phyloP scores from a whole-genome alignment of 2,329 filamentous ascomycete genomes.

The Coniochaeta sp. region DNA sequence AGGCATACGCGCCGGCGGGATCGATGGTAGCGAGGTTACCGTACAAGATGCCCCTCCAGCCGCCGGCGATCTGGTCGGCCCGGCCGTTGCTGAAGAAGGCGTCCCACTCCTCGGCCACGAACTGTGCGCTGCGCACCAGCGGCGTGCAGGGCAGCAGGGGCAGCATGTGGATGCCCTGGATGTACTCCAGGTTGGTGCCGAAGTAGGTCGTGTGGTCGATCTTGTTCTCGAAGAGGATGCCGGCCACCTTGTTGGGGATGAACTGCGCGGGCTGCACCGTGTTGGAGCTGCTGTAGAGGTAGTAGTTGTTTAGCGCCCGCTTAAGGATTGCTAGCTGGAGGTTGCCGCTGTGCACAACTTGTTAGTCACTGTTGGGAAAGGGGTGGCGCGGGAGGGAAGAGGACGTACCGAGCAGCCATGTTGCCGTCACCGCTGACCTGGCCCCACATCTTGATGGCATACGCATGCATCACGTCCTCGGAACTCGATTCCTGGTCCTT shows the following conservation, averaged over 20 bases:
- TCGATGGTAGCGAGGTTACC: conserved; percentile 77
- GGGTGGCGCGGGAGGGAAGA: not conserved
- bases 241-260: conserved; percentile 67
- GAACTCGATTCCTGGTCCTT: conserved; percentile 84
- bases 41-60: conserved; percentile 81
- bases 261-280: conserved; percentile 66
- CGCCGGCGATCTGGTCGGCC: conserved; percentile 58
- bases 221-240: conserved; percentile 88
- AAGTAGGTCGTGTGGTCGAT: conserved; percentile 91
- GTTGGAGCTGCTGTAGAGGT: conserved; percentile 69
- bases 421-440: conserved; percentile 64
- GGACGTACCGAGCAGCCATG: conserved; percentile 62
- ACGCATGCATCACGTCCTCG: conserved; percentile 82
- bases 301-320: conserved; percentile 71
- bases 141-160: conserved; percentile 64
- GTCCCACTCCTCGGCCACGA: conserved; percentile 79
- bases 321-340: conserved; percentile 76
- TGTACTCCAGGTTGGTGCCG: conserved; percentile 62
- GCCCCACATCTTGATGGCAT: conserved; percentile 93
- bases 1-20: conserved; percentile 61
- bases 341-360: conserved; percentile 49
- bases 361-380: not conserved
- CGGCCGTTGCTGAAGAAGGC: conserved; percentile 66
- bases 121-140: conserved; percentile 58
- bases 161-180: conserved; percentile 78